These are phyloP conservation scores for Xylaria sp. DNA, from an alignment of 2,329 filamentous ascomycete genomes.

Conservation along the genomic window DNA sequence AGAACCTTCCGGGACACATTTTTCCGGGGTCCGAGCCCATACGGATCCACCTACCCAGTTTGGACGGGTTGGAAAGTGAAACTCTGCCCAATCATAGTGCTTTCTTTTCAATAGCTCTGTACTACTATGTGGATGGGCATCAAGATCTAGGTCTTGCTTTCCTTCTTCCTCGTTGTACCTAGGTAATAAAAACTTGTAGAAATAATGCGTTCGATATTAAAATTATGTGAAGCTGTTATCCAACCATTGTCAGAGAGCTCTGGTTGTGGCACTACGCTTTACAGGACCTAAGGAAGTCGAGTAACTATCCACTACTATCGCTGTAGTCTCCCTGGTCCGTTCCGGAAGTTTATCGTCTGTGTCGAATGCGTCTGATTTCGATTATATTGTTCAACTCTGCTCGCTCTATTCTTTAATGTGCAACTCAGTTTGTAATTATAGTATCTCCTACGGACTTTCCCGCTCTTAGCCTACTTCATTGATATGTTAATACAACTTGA, in stretches of 20 bases:
- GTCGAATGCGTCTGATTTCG: not conserved
- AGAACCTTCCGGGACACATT: slow-evolving; percentile 8
- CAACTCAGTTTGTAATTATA: not conserved
- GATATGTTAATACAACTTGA: not conserved
- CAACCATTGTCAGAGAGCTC: not conserved
- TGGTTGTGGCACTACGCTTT: not conserved
- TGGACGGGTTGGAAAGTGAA: not conserved
- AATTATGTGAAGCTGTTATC: not conserved
- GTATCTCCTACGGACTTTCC: not conserved
- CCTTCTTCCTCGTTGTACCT: no score
- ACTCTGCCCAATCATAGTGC: slow-evolving; percentile 19
- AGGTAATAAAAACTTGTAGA: not conserved
- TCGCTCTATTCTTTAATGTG: not conserved
- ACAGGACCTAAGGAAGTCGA: not conserved
- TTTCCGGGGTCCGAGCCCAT: slow-evolving; percentile 25
- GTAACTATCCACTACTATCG: not conserved
- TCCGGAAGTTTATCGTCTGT: slow-evolving; percentile 3
- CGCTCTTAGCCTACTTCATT: not conserved
- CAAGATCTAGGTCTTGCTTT: not conserved
- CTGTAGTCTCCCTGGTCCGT: not conserved
- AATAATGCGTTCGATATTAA: not conserved
- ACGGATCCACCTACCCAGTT: not conserved
- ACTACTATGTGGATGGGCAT: not conserved
- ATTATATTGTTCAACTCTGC: not conserved
- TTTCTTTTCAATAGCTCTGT: slow-evolving; percentile 7